Base-by-base conservation (phyloP, 805 yeast genomes). In the Suhomyces tanzawaensis region DNA sequence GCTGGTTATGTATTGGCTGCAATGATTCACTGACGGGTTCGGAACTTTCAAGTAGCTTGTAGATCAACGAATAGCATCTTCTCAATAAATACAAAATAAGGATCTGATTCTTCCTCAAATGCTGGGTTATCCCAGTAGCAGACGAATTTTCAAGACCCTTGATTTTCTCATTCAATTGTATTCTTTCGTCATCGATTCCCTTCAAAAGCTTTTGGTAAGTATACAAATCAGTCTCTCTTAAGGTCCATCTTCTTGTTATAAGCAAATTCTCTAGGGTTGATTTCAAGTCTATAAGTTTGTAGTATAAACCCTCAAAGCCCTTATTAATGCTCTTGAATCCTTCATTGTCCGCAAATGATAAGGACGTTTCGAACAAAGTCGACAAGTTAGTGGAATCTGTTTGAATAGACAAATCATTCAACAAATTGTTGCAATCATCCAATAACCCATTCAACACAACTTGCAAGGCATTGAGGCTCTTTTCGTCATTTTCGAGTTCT, bases 21-120 rank as follows among this genome's bases (percentile, higher is more conserved):
- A 93, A 71, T 2, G 96, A 85, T 62, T 93, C 99, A 44, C 90
- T 78, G 18, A 93, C 96, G 2, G 99, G 98, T 69, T 93, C 98
- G 39, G 93, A 81, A 36, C 93, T 79, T 62, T 89, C 97, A 49
- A 93, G 67, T 22, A 93, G 72, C 62, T 88, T 85, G 67, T 90
- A 93, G 36, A 93, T 83, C 38, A 86, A 76, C 2, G 97, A 90
- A 64, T 88, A 90, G 64, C 96, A 86, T 54, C 97, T 76, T 62
- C 99, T 77, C 48, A 91, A 71, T 45, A 93, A 64, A 60, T 90
- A 93, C 41, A 91, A 65, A 34, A 79, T 70, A 34, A 82, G 77
- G 5, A 67, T 53, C 39, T 68, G 72, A 19, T 57, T 65, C 43
- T 64, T 66, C 13, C 49, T 40, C 26, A 44, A 35, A 4, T 28